Conservation (phyloP, 106 monocot genomes). For the Acorus gramineus region DNA sequence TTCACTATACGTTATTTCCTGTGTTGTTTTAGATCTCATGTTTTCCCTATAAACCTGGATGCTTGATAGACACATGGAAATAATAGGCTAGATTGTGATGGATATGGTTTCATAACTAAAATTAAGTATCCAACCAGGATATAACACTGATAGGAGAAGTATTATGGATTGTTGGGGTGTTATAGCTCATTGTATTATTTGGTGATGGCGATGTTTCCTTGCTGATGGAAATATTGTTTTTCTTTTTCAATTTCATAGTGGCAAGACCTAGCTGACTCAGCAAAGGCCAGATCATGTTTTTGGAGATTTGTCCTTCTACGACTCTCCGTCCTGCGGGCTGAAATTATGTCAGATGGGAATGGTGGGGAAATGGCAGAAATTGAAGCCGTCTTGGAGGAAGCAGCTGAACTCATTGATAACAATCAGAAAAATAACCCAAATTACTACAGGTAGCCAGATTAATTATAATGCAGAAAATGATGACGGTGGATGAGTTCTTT, state of each 20-base stretch:
- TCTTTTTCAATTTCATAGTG: conserved; percentile 40
- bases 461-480: background rate
- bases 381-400: conserved; percentile 83
- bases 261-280: conserved; percentile 60
- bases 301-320: conserved; percentile 90
- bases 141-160: too few species aligned
- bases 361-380: conserved; percentile 67
- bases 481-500: background rate
- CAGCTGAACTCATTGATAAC: conserved; percentile 80
- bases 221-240: background rate
- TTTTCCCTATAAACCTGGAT: too few species aligned
- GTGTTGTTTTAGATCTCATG: too few species aligned
- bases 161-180: too few species aligned
- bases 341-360: conserved; percentile 43
- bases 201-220: too few species aligned
- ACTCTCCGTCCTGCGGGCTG: conserved; percentile 53
- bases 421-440: conserved; percentile 46
- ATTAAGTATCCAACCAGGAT: too few species aligned
- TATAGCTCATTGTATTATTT: too few species aligned
- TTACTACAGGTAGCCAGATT: conserved; percentile 66
- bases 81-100: too few species aligned
- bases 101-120: too few species aligned
- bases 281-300: conserved; percentile 62
- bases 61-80: too few species aligned
- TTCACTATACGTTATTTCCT: too few species aligned